These are phyloP conservation scores for Canna indica DNA, from an alignment of 176 grass and related monocot species.

Conservation along the genomic window DNA sequence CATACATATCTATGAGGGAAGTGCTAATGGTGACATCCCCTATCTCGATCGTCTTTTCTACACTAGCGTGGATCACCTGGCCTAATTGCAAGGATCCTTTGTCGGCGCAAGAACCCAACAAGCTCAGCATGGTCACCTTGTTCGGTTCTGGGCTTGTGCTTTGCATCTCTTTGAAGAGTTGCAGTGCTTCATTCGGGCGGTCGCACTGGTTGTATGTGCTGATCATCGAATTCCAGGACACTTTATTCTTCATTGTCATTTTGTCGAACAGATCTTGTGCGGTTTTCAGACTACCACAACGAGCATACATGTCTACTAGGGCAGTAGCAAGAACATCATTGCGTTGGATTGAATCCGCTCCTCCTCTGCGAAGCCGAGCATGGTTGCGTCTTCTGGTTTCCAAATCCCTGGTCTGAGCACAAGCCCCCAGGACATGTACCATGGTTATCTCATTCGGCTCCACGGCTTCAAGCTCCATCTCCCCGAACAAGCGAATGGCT, in stretches of 20 bases:
- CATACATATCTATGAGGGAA: constrained; percentile 36
- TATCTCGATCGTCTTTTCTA: constrained; percentile 29
- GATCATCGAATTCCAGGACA: constrained; percentile 39
- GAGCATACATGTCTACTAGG: constrained; percentile 12
- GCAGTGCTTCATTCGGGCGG: constrained; percentile 12
- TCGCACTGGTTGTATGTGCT: constrained; percentile 20
- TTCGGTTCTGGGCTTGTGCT: constrained; percentile 12
- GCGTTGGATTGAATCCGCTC: not conserved
- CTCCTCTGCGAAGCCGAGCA: constrained; percentile 1
- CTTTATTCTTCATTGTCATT: constrained; percentile 20
- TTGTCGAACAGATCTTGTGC: constrained; percentile 15
- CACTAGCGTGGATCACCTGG: constrained; percentile 19
- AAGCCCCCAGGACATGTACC: constrained; percentile 27
- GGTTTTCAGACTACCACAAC: constrained; percentile 13
- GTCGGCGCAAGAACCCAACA: constrained; percentile 20
- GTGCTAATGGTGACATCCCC: constrained; percentile 25
- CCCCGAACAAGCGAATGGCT: constrained; percentile 24
- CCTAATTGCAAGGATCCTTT: constrained; percentile 18
- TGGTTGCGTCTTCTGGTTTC: constrained; percentile 28
- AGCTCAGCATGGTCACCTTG: constrained; percentile 32
- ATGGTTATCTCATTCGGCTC: constrained; percentile 30
- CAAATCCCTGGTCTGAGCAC: constrained; percentile 27
- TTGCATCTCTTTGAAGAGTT: constrained; percentile 23
- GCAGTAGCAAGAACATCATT: constrained; percentile 15
- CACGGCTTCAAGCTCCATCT: constrained; percentile 7